Base-by-base conservation (phyloP, 495 filamentous ascomycete species). In the Neurospora tetraspora region DNA sequence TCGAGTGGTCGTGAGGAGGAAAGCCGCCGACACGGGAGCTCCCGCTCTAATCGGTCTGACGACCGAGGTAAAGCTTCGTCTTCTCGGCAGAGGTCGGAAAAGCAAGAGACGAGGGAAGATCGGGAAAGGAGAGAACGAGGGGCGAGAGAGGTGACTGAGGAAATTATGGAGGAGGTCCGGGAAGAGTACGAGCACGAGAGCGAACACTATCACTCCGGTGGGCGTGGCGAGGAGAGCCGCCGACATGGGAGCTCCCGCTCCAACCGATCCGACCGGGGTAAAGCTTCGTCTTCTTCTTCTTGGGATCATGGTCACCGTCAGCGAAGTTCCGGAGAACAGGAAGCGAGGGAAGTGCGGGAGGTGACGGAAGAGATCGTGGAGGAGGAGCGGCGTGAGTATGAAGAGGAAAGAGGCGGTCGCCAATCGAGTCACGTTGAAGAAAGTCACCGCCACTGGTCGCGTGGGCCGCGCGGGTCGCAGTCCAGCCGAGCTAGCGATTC, bases 111-210 rank as follows among this genome's bases (percentile, higher is more conserved):
- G 90, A 89, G 38, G 92, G 87, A 3, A 98, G 88, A 39, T 90
- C 91, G 74, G 12, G 34, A 40, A 16, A n/a, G 11, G 40, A 37
- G 37, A 70, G 47, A 45, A 37, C 18, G 34, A 9, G 39, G 14
- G 43, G 14, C 3, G 39, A 39, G 45, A 14, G 65, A 89, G 80
- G 10, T 90, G 78, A n/a, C 95, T 94, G 0, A 93, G 96, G 14
- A 91, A 74, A 70, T 97, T 88, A 76, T 97, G 97, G 76, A 90
- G 93, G 18, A 94, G 73, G 5, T 95, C 95, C 0, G 92, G 91
- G 81, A 97, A 97, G 53, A 61, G 23, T 61, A 34, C 0, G 27
- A 61, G 53, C 53, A 61, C 1, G 53, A 34, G 14, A 61, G 53
- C 6, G 53, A 34, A 34, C 27, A 34, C 53, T 61, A 61, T 8